Conservation (phyloP, 2,329 filamentous ascomycete species). For the Amauroascus verrucosus region DNA sequence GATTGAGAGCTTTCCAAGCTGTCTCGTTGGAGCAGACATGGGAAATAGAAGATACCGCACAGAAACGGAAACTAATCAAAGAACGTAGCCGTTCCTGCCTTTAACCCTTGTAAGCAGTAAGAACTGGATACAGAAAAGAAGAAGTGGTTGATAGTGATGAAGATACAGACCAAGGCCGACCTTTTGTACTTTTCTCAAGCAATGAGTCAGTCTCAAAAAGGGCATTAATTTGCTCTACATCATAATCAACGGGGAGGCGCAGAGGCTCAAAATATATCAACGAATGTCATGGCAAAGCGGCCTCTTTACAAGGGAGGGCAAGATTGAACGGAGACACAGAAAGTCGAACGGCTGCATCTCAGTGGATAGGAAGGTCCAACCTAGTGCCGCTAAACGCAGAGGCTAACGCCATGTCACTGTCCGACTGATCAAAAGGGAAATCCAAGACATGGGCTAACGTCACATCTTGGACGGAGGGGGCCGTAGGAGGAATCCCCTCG, state of each 20-base stretch:
- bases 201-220: neutral
- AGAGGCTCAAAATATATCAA: neutral
- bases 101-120: neutral
- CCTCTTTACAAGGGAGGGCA: neutral
- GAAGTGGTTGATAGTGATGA: neutral
- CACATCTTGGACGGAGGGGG: neutral
- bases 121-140: constrained; percentile 6
- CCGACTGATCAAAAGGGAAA: neutral
- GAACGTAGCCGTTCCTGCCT: neutral
- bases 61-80: neutral
- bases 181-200: constrained; percentile 10
- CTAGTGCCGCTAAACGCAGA: constrained; percentile 8
- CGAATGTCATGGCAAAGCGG: constrained; percentile 7
- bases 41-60: constrained; percentile 14
- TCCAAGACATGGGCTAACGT: neutral
- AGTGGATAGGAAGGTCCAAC: constrained; percentile 1
- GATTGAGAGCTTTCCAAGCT: constrained; percentile 33
- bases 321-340: neutral
- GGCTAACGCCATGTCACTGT: neutral
- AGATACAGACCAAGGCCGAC: neutral
- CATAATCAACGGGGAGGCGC: neutral
- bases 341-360: neutral
- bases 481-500: neutral
- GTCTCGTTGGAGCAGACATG: constrained; percentile 34
- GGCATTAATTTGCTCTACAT: neutral